phyloP scores from a whole-genome alignment of 148 eudicot genomes.

The Arctostaphylos glauca region DNA sequence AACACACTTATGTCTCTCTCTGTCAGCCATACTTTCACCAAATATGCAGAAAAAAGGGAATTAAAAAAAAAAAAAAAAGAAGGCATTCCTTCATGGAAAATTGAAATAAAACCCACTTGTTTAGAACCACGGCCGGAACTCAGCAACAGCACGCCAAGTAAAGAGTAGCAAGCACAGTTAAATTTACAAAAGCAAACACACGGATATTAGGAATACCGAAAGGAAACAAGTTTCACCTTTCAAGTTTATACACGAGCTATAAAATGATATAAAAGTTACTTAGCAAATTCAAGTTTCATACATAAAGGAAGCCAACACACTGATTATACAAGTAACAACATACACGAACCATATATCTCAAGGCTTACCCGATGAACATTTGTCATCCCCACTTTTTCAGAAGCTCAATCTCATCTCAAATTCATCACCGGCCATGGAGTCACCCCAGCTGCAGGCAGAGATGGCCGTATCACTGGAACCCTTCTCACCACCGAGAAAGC shows the following conservation, averaged over 20 bases:
- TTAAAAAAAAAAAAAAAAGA: not conserved
- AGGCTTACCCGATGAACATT: not conserved
- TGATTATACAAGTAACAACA: constrained; percentile 11
- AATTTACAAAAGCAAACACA: not conserved
- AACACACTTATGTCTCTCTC: not conserved
- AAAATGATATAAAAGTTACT: constrained; percentile 7
- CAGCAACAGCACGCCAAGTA: not conserved
- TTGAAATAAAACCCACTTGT: not conserved
- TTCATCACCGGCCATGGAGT: constrained; percentile 80
- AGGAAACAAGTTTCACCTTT: not conserved
- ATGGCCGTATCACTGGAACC: constrained; percentile 73
- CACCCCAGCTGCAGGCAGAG: constrained; percentile 69
- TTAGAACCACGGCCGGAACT: not conserved
- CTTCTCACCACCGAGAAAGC: constrained; percentile 92
- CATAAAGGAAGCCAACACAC: constrained; percentile 13
- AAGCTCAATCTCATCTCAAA: constrained; percentile 42
- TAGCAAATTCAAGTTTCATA: constrained; percentile 5
- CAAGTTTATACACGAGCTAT: constrained; percentile 11
- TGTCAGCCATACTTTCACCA: not conserved
- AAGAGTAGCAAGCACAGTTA: not conserved
- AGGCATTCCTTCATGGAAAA: not conserved
- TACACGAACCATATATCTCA: not conserved
- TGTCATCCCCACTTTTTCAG: not conserved
- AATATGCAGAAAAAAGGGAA: not conserved
- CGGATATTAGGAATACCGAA: not conserved